Conservation (phyloP, 805 yeast genomes). For the Huiozyma sinensis region DNA sequence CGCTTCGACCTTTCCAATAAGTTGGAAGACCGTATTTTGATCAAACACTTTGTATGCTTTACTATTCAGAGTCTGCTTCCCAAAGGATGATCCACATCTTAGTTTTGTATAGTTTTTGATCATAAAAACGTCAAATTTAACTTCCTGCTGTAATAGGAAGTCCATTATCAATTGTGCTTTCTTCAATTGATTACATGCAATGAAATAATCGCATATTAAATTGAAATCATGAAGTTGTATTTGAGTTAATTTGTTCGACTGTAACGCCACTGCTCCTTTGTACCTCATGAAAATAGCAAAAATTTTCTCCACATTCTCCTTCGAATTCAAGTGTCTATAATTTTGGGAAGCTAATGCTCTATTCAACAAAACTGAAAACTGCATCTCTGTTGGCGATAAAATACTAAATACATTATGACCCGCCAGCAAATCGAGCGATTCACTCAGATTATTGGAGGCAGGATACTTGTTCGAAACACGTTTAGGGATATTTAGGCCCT, state of each 20-base stretch:
- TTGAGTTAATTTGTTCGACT: background rate
- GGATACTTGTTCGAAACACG: no score
- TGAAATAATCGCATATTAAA: background rate
- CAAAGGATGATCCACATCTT: slow-evolving; percentile 21
- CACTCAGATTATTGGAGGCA: no score
- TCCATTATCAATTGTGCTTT: background rate
- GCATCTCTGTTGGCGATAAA: background rate
- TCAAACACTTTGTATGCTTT: slow-evolving; percentile 7
- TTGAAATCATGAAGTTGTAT: slow-evolving; percentile 1
- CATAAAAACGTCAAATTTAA: slow-evolving; percentile 5
- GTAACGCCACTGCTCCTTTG: background rate
- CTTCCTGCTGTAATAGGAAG: background rate
- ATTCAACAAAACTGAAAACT: background rate
- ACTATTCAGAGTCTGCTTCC: slow-evolving; percentile 9
- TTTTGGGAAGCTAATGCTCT: background rate
- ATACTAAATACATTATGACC: no score
- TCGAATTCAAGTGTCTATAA: background rate
- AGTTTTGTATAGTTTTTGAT: slow-evolving; percentile 15
- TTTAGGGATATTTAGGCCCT: no score
- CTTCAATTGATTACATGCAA: background rate
- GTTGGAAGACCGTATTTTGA: slow-evolving; percentile 6
- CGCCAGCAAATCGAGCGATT: no score
- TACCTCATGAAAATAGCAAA: background rate
- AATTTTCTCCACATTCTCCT: background rate
- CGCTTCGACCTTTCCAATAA: slow-evolving; percentile 7